Conservation (phyloP, 345 rosid species). For the Gossypium raimondii region DNA sequence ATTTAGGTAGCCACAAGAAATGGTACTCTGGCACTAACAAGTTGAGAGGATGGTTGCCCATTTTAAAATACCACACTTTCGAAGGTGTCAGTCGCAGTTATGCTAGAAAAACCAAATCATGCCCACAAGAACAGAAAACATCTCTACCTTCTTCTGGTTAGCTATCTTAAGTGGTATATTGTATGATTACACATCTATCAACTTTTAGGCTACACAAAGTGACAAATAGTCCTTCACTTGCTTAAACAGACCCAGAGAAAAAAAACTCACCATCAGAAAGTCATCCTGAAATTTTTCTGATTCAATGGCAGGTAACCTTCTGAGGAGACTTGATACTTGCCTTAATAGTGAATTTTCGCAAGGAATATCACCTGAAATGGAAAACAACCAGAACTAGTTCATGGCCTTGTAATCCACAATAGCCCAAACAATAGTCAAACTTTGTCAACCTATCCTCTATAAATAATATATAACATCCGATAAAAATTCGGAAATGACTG, state of each 20-base stretch:
- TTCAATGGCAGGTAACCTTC: conserved; percentile 91
- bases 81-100: not conserved
- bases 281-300: conserved; percentile 90
- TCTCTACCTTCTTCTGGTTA: not conserved
- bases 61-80: not conserved
- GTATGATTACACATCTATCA: not conserved
- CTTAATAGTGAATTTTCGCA: conserved; percentile 82
- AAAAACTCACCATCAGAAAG: conserved; percentile 74
- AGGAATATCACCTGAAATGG: conserved; percentile 76
- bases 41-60: not conserved
- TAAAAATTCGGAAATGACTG: not conserved
- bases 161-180: not conserved
- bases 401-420: conserved; percentile 6
- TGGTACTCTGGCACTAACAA: not conserved
- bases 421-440: not conserved
- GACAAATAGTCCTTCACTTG: not conserved
- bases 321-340: conserved; percentile 83
- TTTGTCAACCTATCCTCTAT: not conserved
- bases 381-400: conserved; percentile 10
- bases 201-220: not conserved
- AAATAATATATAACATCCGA: not conserved
- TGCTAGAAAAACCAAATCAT: not conserved
- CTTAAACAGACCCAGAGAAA: not conserved
- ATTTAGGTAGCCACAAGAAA: not conserved
- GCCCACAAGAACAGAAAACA: not conserved